Base-by-base conservation (phyloP, 768 basidiomycete genomes). In the Panus rudis region DNA sequence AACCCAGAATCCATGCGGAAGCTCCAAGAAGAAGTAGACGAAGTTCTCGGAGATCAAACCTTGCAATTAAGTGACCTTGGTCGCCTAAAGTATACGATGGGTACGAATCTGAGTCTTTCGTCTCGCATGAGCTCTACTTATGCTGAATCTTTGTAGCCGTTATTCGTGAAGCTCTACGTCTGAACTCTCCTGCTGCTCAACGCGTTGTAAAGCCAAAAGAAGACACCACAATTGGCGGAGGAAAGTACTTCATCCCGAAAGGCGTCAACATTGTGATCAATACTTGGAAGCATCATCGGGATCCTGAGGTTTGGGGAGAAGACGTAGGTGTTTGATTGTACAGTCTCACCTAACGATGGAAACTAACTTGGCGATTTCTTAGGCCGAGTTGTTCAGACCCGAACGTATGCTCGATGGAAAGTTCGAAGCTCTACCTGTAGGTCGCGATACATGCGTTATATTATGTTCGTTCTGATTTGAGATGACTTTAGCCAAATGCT, bases 361-460 rank as follows among this genome's bases (percentile, higher is more conserved):
- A 4, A 19, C 35, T 39, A 24, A 30, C 26, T 14, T 13, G 11
- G 35, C 5, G 13, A 13, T 30, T 27, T 0, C 21, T 14, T 27
- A 62, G 58, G 55, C 67, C 4, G 54, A 65, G 6, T 63, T 67
- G 40, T 73, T 69, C 57, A 59, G 52, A n/a, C 73, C 73, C 0
- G 72, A 73, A 48, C 61, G 73, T 11, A 69, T 75, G 70, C 49
- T 73, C 26, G 67, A 71, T 43, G 71, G 68, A n/a, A 66, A 66
- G 42, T 75, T 72, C 46, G 71, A 72, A 51, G 62, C 64, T 8
- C 56, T 73, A 6, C 73, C 73, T 1, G 67, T 63, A 47, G 32
- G 64, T 47, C n/a, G 12, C 23, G 10, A 51, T 49, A 27, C 37
- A 22, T 16, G 25, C 19, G 33, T 35, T 14, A 7, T n/a, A n/a